A percentile compares a stretch with the other conserved stretches of the same genome.
Conservation (phyloP, 805 yeast species). For the Kazachstania kunashirensis region DNA sequence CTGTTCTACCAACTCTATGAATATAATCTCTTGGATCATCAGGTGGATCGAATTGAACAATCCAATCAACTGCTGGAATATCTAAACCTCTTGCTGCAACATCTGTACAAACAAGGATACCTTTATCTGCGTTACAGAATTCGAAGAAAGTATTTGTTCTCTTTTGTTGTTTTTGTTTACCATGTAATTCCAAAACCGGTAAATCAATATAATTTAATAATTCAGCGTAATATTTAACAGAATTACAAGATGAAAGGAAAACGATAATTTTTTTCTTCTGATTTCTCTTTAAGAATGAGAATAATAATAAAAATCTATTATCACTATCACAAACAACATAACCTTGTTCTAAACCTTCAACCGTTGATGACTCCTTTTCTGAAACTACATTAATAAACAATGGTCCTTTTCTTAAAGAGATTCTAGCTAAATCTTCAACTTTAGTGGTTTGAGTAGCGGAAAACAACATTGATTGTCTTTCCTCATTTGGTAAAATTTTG, state of each 20-base stretch:
- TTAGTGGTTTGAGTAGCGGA: conserved; percentile 99
- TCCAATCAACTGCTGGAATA: conserved; percentile 98
- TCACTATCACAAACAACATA: conserved; percentile 96
- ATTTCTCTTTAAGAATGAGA: conserved; percentile 89
- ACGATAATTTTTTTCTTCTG: conserved; percentile 88
- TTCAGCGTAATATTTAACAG: conserved; percentile 94
- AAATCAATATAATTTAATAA: conserved; percentile 89
- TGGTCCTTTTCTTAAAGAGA: conserved; percentile 90
- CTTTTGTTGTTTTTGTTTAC: conserved; percentile 97
- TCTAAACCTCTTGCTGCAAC: conserved; percentile 99
- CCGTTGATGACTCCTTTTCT: conserved; percentile 77
- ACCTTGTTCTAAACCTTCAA: conserved; percentile 96
- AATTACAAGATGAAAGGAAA: conserved; percentile 90
- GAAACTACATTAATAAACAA: conserved; percentile 86
- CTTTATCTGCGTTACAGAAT: conserved; percentile 93
- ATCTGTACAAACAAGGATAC: conserved; percentile 89
- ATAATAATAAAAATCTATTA: conserved; percentile 78
- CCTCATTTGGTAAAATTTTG: conserved; percentile 82
- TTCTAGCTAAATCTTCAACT: conserved; percentile 96
- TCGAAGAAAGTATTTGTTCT: conserved; percentile 97
- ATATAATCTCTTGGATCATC: conserved; percentile 99
- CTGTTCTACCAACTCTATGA: conserved; percentile 98
- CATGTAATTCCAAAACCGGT: conserved; percentile 94
- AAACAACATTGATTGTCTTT: conserved; percentile 91
- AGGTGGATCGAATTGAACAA: conserved; percentile 97